Evolutionary conservation across 1,284 basidiomycete species (phyloP).

Genomic region (Bondarzewia mesenterica): DNA sequence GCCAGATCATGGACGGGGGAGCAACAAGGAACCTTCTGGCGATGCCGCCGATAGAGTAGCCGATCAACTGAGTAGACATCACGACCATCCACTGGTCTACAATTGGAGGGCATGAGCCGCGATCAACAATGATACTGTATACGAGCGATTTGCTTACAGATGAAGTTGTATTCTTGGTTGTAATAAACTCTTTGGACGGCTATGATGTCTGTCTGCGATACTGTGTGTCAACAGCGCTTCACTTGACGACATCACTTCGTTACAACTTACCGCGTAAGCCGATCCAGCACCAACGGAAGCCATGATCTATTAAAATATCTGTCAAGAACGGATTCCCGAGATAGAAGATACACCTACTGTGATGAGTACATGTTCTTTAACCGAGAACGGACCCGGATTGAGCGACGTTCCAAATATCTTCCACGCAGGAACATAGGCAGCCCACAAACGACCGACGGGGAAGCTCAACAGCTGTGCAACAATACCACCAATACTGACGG

Average conservation of each 20-base stretch:
- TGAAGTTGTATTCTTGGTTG: conserved; percentile 44
- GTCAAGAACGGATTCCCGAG: conserved; percentile 15
- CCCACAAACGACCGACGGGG: conserved; percentile 58
- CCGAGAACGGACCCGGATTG: conserved; percentile 55
- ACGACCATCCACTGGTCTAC: conserved; percentile 73
- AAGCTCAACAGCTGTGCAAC: conserved; percentile 59
- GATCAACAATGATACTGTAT: background rate
- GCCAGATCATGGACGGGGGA: conserved; percentile 93
- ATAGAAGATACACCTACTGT: conserved; percentile 33
- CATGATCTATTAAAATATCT: conserved; percentile 27
- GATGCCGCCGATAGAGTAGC: conserved; percentile 83
- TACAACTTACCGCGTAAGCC: conserved; percentile 12
- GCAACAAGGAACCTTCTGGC: conserved; percentile 61
- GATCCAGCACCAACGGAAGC: conserved; percentile 15
- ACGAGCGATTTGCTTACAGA: conserved; percentile 10
- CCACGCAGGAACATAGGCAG: conserved; percentile 43
- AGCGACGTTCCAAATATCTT: conserved; percentile 47
- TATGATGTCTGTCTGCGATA: conserved; percentile 56
- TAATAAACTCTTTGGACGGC: conserved; percentile 73
- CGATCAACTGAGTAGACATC: conserved; percentile 82
- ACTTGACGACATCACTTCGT: conserved; percentile 44
- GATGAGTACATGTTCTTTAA: conserved; percentile 48
- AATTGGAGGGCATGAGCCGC: conserved; percentile 37
- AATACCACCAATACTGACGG: conserved; percentile 20
- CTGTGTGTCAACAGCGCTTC: conserved; percentile 52